Percentiles rank a stretch among this genome's conserved stretches.
Evolutionary conservation across 805 yeast species (phyloP).

Genomic region (Lipomyces starkeyi): DNA sequence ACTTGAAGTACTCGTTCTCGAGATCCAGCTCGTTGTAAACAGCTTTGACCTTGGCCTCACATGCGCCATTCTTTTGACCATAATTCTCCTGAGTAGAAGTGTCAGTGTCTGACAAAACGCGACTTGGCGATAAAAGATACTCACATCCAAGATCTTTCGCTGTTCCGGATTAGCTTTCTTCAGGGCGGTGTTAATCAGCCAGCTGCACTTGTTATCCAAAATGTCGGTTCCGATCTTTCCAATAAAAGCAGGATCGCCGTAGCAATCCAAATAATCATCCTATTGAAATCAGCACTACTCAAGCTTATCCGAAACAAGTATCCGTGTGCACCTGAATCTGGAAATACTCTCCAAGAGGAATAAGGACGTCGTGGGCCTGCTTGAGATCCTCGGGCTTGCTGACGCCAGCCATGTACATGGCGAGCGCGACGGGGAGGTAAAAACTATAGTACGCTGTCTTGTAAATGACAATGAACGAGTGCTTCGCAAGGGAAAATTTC

Average conservation of each 20-base stretch:
- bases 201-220: conserved; percentile 96
- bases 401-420: conserved; percentile 91
- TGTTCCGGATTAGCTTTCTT: conserved; percentile 78
- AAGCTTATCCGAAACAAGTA: neutral
- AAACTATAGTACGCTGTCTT: conserved; percentile 98
- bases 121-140: neutral
- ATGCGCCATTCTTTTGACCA: conserved; percentile 76
- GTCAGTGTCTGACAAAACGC: neutral
- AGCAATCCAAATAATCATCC: conserved; percentile 95
- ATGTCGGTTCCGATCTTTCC: conserved; percentile 99
- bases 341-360: conserved; percentile 97
- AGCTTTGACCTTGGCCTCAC: conserved; percentile 72
- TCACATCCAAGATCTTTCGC: conserved; percentile 73
- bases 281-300: neutral
- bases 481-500: conserved; percentile 86
- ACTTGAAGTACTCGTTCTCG: conserved; percentile 70
- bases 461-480: conserved; percentile 92
- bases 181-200: conserved; percentile 95
- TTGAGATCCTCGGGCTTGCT: conserved; percentile 72
- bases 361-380: conserved; percentile 84
- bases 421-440: conserved; percentile 95
- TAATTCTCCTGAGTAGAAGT: conserved; percentile 57
- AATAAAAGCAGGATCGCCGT: conserved; percentile 95
- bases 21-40: conserved; percentile 77
- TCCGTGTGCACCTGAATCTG: conserved; percentile 69